These are phyloP conservation scores for Lepiota brunneoincarnata DNA, from an alignment of 768 basidiomycete species.

Conservation along the genomic window DNA sequence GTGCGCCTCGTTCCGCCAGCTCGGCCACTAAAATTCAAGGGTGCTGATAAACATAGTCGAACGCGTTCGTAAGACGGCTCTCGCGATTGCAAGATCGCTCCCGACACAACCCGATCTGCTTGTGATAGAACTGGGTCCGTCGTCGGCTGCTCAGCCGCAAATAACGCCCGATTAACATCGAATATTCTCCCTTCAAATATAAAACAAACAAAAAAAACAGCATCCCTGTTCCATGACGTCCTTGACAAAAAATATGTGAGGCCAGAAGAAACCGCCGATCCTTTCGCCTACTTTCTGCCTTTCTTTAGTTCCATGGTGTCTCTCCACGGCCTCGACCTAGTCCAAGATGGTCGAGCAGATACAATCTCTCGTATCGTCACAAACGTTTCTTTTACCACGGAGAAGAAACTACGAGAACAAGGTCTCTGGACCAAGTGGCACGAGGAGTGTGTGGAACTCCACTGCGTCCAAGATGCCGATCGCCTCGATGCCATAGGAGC, in stretches of 20 bases:
- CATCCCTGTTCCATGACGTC: slow-evolving; percentile 87
- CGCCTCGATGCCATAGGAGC: slow-evolving; percentile 78
- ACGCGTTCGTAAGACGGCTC: slow-evolving; percentile 77
- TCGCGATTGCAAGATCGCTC: slow-evolving; percentile 58
- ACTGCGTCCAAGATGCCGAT: slow-evolving; percentile 81
- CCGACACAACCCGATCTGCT: slow-evolving; percentile 61
- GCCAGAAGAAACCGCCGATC: slow-evolving; percentile 51
- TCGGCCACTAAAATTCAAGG: slow-evolving; percentile 4
- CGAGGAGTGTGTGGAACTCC: slow-evolving; percentile 66
- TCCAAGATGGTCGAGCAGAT: slow-evolving; percentile 57
- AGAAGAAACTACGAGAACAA: slow-evolving; percentile 58
- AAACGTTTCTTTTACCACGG: slow-evolving; percentile 84
- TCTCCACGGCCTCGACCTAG: slow-evolving; percentile 48
- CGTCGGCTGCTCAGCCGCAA: background rate
- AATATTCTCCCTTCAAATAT: background rate
- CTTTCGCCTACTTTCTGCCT: slow-evolving; percentile 65
- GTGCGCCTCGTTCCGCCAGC: slow-evolving; percentile 36
- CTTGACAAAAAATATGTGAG: slow-evolving; percentile 84
- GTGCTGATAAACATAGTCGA: slow-evolving; percentile 48
- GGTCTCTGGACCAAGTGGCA: slow-evolving; percentile 69
- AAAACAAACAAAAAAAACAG: slow-evolving; percentile 23
- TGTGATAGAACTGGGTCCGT: slow-evolving; percentile 65
- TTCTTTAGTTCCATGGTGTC: slow-evolving; percentile 50
- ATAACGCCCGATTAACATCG: background rate
- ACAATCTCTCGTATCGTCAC: slow-evolving; percentile 63